Base-by-base conservation (phyloP, 2,329 filamentous ascomycete genomes). In the Botrytis fabae region DNA sequence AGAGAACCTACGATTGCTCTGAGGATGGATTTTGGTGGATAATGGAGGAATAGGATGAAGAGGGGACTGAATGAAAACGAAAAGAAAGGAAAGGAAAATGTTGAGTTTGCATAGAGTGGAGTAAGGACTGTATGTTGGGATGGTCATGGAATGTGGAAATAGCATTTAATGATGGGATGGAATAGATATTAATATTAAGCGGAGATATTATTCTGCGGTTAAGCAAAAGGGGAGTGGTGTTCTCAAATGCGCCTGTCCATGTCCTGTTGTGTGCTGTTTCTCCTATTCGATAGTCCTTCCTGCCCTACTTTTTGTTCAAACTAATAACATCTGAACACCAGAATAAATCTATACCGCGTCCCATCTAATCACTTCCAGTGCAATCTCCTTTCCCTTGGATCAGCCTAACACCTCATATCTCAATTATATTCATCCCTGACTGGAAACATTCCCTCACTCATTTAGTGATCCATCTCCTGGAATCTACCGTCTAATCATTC, bases 21-120 rank as follows among this genome's bases (percentile, higher is more conserved):
- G 80, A 96, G 97, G 87, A 97, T 98, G 93, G 87, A 97, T 82
- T 98, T 99, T 86, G 89, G 89, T 18, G 76, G 59, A 14, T 80
- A 92, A 93, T 44, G 32, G 28, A 12, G 2, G 6, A 44, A 28
- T 10, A 22, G 25, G 12, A 32, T 28, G 7, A 25, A 46, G 18
- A 18, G 35, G 32, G 1, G 8, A 25, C 20, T 18, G 9, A 22
- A 28, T 25, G 28, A 20, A 35, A 46, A 38, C 4, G 35, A 22
- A n/a, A 63, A 7, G 35, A 32, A 46, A 38, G 18, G 10, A 16
- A 28, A 40, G 4, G 20, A 25, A 40, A 54, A 70, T 28, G 16
- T 57, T 57, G n/a, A 28, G 48, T 38, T 25, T 35, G 54, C n/a
- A 57, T 61, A 18, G 54, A 62, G 68, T 46, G 42, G 42, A 46